Base-by-base conservation (phyloP, 192 early-diverging fungal genomes). In the Lobosporangium transversale region DNA sequence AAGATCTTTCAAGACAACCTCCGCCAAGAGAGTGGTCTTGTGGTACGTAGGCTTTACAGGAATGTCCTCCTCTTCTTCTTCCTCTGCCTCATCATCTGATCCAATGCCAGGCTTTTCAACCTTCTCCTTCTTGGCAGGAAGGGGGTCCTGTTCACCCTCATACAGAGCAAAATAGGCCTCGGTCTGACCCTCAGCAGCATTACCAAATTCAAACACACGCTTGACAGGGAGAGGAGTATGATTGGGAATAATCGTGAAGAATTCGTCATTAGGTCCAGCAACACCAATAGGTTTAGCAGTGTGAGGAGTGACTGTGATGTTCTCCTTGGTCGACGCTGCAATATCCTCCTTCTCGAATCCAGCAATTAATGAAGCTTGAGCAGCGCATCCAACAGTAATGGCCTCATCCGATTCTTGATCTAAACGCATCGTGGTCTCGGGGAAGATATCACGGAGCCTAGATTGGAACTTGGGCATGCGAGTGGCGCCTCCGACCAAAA, bases 391-490 rank as follows among this genome's bases (percentile, higher is more conserved):
- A 67, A 85, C 82, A 20, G 94, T 89, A 49, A 97, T 92, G 20
- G 95, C 89, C 85, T 99, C 97, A 81, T 99, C 96, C 10, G 94
- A 88, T 78, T 98, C 96, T 60, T 95, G 86, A 15, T 94, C 96
- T 42, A 84, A 83, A 52, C 89, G 88, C 70, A 98, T 83, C 32
- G 90, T 85, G 50, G 86, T 81, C 53, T 88, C 85, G 29, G 85
- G 81, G 85, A 99, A 97, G 59, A 94, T 70, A 21, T 82, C 79
- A 17, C 89, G 87, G 21, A 97, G 83, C 26, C 88, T 84, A 30
- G 87, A 66, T 83, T 93, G 91, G 83, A 97, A 91, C 68, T 90
- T 88, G 63, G 96, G 95, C 68, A 97, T 93, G 33, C 94, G 87
- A 53, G 89, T 86, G 23, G 91, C 87, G 55, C 97, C 97, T 56